phyloP scores from a whole-genome alignment of 805 yeast genomes.

The Spathaspora sp. region DNA sequence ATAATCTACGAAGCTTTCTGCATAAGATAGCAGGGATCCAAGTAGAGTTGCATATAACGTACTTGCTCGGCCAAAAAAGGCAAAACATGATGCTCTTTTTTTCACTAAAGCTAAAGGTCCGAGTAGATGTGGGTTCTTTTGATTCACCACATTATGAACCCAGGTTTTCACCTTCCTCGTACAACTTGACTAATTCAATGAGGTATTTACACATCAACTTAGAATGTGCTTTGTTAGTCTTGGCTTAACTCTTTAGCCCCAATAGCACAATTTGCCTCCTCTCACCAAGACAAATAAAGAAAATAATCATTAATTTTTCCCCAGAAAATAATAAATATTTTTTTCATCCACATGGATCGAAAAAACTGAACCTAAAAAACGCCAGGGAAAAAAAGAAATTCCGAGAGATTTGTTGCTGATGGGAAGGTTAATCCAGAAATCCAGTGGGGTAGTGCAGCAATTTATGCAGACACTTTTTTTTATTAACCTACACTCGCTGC shows the following conservation, averaged over 20 bases:
- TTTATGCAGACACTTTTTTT: constrained; percentile 2
- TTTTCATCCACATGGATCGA: neutral
- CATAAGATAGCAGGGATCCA: too few relatives aligned
- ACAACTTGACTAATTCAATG: neutral
- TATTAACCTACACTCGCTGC: neutral
- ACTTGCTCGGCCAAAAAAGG: too few relatives aligned
- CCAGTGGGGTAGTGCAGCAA: neutral
- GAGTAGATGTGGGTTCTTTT: too few relatives aligned
- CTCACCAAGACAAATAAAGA: neutral
- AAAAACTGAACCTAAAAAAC: neutral
- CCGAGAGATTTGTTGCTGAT: neutral
- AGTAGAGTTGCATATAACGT: too few relatives aligned
- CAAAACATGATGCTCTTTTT: too few relatives aligned
- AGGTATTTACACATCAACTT: neutral
- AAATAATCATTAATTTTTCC: neutral
- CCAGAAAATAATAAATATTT: constrained; percentile 1
- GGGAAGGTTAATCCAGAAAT: constrained; percentile 3
- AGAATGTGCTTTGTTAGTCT: neutral
- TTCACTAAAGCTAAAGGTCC: too few relatives aligned
- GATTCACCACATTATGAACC: too few relatives aligned
- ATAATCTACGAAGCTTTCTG: too few relatives aligned
- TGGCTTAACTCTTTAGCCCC: neutral
- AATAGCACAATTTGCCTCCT: neutral
- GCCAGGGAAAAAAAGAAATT: neutral
- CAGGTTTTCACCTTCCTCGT: too few relatives aligned